Percentiles rank a stretch among this genome's conserved stretches.
These are phyloP conservation scores for Fraxinus paxiana DNA, from an alignment of 305 asterid genomes.

Conservation along the genomic window DNA sequence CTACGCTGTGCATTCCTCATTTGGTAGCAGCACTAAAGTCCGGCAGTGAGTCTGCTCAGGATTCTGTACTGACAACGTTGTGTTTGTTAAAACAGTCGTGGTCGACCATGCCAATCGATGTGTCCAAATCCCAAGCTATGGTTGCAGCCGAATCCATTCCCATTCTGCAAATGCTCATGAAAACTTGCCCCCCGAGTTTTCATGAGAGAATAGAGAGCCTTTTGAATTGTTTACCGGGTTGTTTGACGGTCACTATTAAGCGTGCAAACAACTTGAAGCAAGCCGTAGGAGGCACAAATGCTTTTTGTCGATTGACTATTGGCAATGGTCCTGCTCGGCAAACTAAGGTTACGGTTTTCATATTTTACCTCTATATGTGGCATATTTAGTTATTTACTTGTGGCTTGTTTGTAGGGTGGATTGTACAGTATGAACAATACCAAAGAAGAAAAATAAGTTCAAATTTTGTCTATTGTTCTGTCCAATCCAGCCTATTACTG, in stretches of 20 bases:
- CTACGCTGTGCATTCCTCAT: constrained; percentile 75
- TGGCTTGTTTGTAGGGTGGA: background rate
- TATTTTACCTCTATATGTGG: background rate
- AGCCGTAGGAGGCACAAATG: constrained; percentile 65
- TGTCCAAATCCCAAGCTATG: constrained; percentile 71
- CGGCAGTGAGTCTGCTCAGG: constrained; percentile 67
- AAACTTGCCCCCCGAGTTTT: constrained; percentile 63
- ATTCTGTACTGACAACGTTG: constrained; percentile 54
- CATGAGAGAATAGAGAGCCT: constrained; percentile 74
- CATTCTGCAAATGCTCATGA: constrained; percentile 58
- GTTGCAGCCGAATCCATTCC: constrained; percentile 88
- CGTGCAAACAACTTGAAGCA: constrained; percentile 77
- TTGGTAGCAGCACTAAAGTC: constrained; percentile 64
- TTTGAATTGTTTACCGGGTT: constrained; percentile 74
- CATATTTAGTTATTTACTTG: background rate
- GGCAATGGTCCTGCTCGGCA: constrained; percentile 74
- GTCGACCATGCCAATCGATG: constrained; percentile 68
- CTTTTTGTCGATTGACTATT: constrained; percentile 62
- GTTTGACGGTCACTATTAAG: constrained; percentile 65
- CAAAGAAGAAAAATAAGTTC: background rate
- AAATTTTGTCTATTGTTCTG: background rate
- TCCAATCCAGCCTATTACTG: background rate
- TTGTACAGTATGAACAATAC: background rate
- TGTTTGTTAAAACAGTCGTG: constrained; percentile 77
- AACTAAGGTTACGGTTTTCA: constrained; percentile 55